phyloP scores from a whole-genome alignment of 2,329 filamentous ascomycete species.

The Gyromitra esculenta region DNA sequence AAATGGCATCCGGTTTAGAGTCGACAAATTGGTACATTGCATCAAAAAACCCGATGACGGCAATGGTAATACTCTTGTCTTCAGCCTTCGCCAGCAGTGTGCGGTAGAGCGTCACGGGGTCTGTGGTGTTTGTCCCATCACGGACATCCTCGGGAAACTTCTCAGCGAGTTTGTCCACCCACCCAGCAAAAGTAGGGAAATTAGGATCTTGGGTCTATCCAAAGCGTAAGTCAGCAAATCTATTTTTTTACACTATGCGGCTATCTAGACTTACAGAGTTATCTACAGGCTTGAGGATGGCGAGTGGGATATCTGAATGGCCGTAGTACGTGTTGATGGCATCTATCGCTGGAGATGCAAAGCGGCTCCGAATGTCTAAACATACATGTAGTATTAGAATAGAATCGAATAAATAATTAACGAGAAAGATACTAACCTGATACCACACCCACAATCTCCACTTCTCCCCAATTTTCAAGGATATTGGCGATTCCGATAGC shows the following conservation, averaged over 20 bases:
- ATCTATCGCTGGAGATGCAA: conserved; percentile 44
- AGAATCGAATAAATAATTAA: neutral
- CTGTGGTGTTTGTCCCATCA: conserved; percentile 60
- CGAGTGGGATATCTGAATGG: conserved; percentile 35
- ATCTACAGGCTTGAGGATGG: conserved; percentile 41
- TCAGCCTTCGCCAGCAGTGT: conserved; percentile 61
- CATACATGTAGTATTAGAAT: no score
- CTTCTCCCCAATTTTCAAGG: conserved; percentile 36
- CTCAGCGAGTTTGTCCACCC: conserved; percentile 29
- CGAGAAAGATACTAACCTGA: conserved; percentile 17
- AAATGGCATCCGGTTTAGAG: conserved; percentile 62
- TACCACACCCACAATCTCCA: conserved; percentile 34
- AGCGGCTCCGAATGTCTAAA: conserved; percentile 41
- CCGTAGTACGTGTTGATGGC: conserved; percentile 44
- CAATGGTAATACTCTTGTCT: conserved; percentile 63
- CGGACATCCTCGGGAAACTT: conserved; percentile 32
- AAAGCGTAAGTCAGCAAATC: neutral
- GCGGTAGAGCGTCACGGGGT: conserved; percentile 64
- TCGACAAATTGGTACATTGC: conserved; percentile 64
- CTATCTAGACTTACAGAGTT: conserved; percentile 22
- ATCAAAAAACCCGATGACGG: conserved; percentile 64
- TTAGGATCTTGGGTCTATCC: conserved; percentile 37
- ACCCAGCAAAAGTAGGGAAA: conserved; percentile 29
- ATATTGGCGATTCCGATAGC: conserved; percentile 40
- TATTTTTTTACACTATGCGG: neutral